Base-by-base conservation (phyloP, 2,329 filamentous ascomycete genomes). In the Fusarium sp. region DNA sequence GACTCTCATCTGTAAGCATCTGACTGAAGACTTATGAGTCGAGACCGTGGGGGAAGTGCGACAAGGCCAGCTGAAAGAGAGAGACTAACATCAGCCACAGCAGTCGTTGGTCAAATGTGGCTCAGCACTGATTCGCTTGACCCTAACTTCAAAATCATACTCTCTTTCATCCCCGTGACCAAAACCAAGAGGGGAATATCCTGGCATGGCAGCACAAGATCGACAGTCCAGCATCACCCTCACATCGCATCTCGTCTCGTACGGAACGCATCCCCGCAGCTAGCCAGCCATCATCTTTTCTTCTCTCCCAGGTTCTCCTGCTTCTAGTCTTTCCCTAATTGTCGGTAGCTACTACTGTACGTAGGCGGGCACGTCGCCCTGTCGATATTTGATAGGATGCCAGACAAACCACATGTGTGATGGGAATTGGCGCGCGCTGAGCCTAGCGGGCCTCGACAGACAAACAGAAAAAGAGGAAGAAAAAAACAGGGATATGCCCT, bases 371-470 rank as follows among this genome's bases (percentile, higher is more conserved):
- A 52, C 27, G 13, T 60, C 65, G 73, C 74, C 74, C 59, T 68
- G 64, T 73, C 64, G 10, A 32, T 33, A 48, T 55, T 75, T 78
- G 76, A 78, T 77, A 76, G 75, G 75, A 57, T 60, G 48, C 42
- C 35, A 57, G 57, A 46, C 54, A 54, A 52, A 76, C 74, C 75
- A 78, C 76, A 77, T 77, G 74, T 75, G 73, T 67, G 71, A 64
- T 62, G 71, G 50, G 54, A 62, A 62, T 67, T 62, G 64, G 63
- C 61, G 62, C 60, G 64, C 62, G 52, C 64, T 56, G 60, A 53
- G 55, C 46, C 60, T 50, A 54, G 49, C 63, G 68, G 66, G 53
- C 52, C 56, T 57, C 65, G 37, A 23, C 41, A 30, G 7, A 13
- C 18, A 38, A 32, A 52, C 14, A 58, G 48, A 23, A 45, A 55